phyloP scores from a whole-genome alignment of 805 yeast species.

The Saturnispora halmiae region DNA sequence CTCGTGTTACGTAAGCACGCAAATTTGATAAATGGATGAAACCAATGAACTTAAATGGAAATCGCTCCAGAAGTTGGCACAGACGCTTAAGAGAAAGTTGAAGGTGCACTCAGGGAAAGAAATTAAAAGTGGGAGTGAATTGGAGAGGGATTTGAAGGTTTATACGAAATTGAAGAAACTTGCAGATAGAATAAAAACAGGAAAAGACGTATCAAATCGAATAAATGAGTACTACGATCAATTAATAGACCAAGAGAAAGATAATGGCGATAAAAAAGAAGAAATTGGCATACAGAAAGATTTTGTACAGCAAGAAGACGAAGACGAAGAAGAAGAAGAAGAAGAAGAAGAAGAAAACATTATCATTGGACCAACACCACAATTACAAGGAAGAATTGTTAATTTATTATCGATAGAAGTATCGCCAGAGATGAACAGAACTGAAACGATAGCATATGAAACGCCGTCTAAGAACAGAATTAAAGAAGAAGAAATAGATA shows the following conservation, averaged over 20 bases:
- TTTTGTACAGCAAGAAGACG: conserved; percentile 1
- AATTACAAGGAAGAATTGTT: conserved; percentile 64
- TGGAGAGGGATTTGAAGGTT: conserved; percentile 7
- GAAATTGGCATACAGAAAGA: neutral
- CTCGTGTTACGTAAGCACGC: too few species aligned
- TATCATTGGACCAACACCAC: conserved; percentile 83
- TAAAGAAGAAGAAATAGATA: neutral
- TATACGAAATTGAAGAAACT: conserved; percentile 11
- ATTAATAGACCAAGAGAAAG: neutral
- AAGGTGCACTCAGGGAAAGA: conserved; percentile 10
- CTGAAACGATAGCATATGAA: neutral
- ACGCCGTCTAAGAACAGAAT: neutral
- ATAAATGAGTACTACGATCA: neutral
- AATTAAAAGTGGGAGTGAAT: conserved; percentile 2
- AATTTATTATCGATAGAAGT: conserved; percentile 55
- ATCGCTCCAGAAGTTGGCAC: neutral
- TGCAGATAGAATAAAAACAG: neutral
- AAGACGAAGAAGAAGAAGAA: conserved; percentile 13
- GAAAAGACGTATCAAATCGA: neutral
- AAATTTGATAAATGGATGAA: too few species aligned
- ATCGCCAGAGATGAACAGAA: conserved; percentile 14
- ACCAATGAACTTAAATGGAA: neutral
- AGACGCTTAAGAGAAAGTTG: neutral
- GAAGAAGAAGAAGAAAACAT: conserved; percentile 11
- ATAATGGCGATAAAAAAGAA: neutral